Base-by-base conservation (phyloP, 371 early-diverging fungal genomes). In the Agmasoma carcini region DNA sequence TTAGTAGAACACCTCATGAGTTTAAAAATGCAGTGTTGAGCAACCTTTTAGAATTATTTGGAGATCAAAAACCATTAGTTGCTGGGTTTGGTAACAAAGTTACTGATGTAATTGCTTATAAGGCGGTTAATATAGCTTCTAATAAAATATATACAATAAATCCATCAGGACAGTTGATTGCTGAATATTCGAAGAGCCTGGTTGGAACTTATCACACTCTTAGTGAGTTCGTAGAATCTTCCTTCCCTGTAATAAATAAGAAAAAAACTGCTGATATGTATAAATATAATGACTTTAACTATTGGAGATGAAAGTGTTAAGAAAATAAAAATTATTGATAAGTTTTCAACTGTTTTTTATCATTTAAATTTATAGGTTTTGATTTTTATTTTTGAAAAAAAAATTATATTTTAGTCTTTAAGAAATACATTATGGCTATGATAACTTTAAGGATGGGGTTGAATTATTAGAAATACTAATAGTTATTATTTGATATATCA, bases 11-110 rank as follows among this genome's bases (percentile, higher is more conserved):
- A 51, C 93, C 95, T 9, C 88, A 93, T 69, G 85, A 88, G 61
- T 94, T 93, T 76, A 96, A 96, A 69, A 93, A 92, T 79, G 83
- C 87, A 0, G 88, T 87, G 65, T 74, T 97, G 37, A 78, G 84
- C n/a, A 88, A 90, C 63, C 84, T 97, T 36, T 78, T 81, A 50
- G 72, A 81, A 1, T 69, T 93, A 19, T 90, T 90, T 79, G 26
- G 26, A 0, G 55, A 44, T 20, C 57, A 31, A 11, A 81, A 80
- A 55, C 88, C 92, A 0, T 93, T 95, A 65, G 86, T 86, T 72
- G 92, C 93, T 14, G 97, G 97, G 0, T 97, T 97, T 71, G 98
- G 98, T 27, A 97, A 97, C 67, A 81, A 86, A 43, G 83, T 85
- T 44, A 87, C 87, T 64, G 88, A 87, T 72, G 88, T 90, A 9